These are phyloP conservation scores for Mycena filopes DNA, from an alignment of 768 basidiomycete species.

Conservation along the genomic window DNA sequence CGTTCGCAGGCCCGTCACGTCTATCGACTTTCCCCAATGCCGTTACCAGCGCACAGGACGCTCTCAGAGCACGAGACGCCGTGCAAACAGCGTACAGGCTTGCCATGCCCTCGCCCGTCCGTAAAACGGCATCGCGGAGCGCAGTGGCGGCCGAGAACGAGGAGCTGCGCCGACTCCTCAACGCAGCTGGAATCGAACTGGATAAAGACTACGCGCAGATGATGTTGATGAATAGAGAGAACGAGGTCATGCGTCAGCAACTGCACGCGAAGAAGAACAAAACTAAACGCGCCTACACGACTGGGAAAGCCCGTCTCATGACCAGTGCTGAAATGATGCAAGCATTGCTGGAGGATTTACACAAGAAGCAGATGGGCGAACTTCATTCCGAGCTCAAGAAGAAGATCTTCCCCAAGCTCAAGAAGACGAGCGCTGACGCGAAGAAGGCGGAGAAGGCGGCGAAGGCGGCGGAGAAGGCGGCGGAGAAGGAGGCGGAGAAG, in stretches of 20 bases:
- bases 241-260: not conserved
- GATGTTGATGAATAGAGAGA: slow-evolving; percentile 8
- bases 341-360: not conserved
- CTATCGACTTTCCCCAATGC: not conserved
- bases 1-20: not conserved
- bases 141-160: slow-evolving; percentile 13
- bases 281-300: slow-evolving; percentile 3
- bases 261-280: slow-evolving; percentile 15
- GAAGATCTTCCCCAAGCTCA: not conserved
- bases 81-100: not conserved
- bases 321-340: slow-evolving; percentile 1
- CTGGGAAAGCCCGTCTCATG: slow-evolving; percentile 7
- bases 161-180: not conserved
- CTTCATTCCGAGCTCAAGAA: slow-evolving; percentile 6
- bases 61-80: not conserved
- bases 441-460: slow-evolving; percentile 1
- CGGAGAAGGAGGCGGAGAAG: not conserved
- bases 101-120: slow-evolving; percentile 15
- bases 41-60: not conserved
- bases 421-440: not conserved
- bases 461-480: not conserved
- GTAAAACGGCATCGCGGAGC: slow-evolving; percentile 8
- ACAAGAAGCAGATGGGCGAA: slow-evolving; percentile 5
- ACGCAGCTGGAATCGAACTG: slow-evolving; percentile 9
- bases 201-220: slow-evolving; percentile 5